Conservation (phyloP, 164 flowering plant genomes). For the Piper longum region DNA sequence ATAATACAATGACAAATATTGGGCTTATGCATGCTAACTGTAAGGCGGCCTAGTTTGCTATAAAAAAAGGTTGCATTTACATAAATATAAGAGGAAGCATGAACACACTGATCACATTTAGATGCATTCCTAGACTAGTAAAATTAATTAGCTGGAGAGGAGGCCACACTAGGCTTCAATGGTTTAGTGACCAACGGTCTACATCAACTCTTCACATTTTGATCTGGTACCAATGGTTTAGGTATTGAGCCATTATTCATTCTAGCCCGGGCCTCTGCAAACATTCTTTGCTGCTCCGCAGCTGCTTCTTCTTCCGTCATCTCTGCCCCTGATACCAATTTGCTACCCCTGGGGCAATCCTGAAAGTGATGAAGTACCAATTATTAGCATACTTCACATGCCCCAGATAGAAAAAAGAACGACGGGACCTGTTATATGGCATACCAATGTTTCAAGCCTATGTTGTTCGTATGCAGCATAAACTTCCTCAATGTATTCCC, state of each 20-base stretch:
- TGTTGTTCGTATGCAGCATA: constrained; percentile 95
- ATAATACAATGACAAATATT: too few relatives aligned
- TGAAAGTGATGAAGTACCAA: constrained; percentile 10
- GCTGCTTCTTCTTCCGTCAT: constrained; percentile 96
- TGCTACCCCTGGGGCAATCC: constrained; percentile 64
- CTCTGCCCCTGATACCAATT: constrained; percentile 48
- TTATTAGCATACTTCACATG: not conserved
- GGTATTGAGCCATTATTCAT: constrained; percentile 66
- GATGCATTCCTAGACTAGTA: not conserved
- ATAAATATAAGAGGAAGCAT: not conserved
- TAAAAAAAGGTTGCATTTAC: not conserved
- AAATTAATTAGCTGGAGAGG: not conserved
- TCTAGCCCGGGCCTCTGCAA: constrained; percentile 98
- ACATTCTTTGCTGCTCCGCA: constrained; percentile 98
- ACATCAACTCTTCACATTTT: constrained; percentile 38
- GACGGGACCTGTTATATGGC: not conserved
- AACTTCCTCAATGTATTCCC: constrained; percentile 92
- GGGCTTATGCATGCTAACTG: too few relatives aligned
- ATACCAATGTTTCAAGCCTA: constrained; percentile 79
- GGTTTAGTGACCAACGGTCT: not conserved
- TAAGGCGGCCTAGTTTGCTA: too few relatives aligned
- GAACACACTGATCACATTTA: not conserved
- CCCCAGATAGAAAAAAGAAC: not conserved
- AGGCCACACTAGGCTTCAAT: not conserved
- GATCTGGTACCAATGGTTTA: constrained; percentile 46